Evolutionary conservation across 345 rosid species (phyloP).

Genomic region (Murraya koenigii): DNA sequence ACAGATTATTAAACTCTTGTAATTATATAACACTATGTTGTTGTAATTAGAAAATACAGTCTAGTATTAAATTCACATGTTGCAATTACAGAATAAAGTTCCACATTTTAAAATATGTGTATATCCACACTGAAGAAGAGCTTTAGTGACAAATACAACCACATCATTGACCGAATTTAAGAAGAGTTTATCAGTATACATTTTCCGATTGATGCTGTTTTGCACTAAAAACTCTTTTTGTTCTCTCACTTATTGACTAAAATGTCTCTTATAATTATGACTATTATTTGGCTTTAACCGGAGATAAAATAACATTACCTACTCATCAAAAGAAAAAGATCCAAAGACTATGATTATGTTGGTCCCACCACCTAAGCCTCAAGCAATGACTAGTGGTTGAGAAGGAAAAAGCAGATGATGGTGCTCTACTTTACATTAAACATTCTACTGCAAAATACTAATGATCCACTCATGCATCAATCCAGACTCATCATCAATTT

Average conservation of each 20-base stretch:
- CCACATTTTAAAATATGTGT: no score
- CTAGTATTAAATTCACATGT: not conserved
- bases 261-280: not conserved
- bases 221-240: not conserved
- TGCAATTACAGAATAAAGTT: no score
- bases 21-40: not conserved
- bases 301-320: no score
- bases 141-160: not conserved
- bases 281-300: not conserved
- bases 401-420: not conserved
- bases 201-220: not conserved
- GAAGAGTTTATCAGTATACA: not conserved
- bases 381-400: slow-evolving; percentile 9
- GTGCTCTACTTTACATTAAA: not conserved
- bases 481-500: not conserved
- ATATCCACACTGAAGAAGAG: not conserved
- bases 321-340: not conserved
- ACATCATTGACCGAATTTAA: not conserved
- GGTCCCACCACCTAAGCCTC: slow-evolving; percentile 15
- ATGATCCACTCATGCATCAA: slow-evolving; percentile 16
- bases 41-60: no score
- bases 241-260: not conserved
- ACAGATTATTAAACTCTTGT: not conserved
- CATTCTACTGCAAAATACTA: not conserved
- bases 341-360: not conserved